Base-by-base conservation (phyloP, 2,329 filamentous ascomycete genomes). In the Ceratocystis cacaofunesta region DNA sequence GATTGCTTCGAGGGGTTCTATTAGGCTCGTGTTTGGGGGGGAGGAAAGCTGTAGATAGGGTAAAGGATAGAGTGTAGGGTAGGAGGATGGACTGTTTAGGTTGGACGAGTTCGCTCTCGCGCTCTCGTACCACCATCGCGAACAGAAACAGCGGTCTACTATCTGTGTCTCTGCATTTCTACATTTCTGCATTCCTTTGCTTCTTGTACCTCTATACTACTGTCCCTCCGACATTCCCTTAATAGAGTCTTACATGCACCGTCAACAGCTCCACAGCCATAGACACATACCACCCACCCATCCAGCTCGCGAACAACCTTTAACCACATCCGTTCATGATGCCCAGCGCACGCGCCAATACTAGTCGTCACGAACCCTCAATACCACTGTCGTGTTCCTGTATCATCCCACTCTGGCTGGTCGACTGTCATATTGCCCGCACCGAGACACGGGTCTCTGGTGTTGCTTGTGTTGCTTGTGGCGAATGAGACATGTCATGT, bases 1-100 rank as follows among this genome's bases (percentile, higher is more conserved):
- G 70, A 74, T 61, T 71, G 70, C 0, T 74, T 74, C 50, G 70
- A 70, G 30, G 71, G 71, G 1, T 69, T 69, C 19, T 71, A 71
- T 46, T 72, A 58, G 28, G 17, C 8, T n/a, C n/a, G 48, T 52
- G 5, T 0, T 10, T 1, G 15, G 17, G 17, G 28, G 17, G 7
- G 10, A 1, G 19, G 22, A 22, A 22, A 6, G 8, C 48, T 22
- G 48, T 50, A 25, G 7, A 7, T 52, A 25, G 48, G 48, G 8
- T n/a, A 10, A 12, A 10, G 48, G 19, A 10, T 19, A 52, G 10
- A 15, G 48, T 4, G 8, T 28, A 28, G 6, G 19, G 48, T 52
- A 52, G 22, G 44, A n/a, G 44, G 44, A n/a, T 5, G 44, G 44
- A 17, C 19, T n/a, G 46, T 10, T 19, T 5, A 28, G 25, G 22